Percentiles rank a stretch among this genome's conserved stretches.
phyloP scores from a whole-genome alignment of 2,329 filamentous ascomycete genomes.

The Chalara sp. region DNA sequence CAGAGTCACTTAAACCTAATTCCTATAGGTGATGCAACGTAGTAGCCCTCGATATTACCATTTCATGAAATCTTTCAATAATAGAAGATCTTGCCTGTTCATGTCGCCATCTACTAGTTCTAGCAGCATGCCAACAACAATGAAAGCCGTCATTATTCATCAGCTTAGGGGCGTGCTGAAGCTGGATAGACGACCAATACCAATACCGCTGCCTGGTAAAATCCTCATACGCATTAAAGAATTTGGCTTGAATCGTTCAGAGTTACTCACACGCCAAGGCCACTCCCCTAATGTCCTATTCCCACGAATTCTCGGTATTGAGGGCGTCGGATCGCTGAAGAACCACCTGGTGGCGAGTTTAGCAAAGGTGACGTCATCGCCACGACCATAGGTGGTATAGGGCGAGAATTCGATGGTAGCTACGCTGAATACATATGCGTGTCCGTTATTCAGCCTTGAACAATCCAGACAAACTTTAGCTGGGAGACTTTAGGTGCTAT shows the following conservation, averaged over 20 bases:
- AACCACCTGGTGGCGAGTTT: conserved; percentile 26
- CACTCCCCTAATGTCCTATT: conserved; percentile 13
- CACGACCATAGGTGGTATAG: conserved; percentile 43
- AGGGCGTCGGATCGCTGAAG: conserved; percentile 12
- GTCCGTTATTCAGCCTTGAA: conserved; percentile 32
- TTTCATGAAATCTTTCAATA: too few relatives aligned
- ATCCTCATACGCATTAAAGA: conserved; percentile 73
- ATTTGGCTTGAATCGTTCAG: conserved; percentile 81
- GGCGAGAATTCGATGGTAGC: conserved; percentile 38
- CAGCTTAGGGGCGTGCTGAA: conserved; percentile 13
- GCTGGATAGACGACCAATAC: conserved; percentile 11
- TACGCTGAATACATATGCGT: conserved; percentile 43
- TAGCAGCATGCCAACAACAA: conserved; percentile 2
- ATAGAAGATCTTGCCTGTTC: too few relatives aligned
- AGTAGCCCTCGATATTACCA: too few relatives aligned
- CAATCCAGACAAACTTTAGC: conserved; percentile 28
- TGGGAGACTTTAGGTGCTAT: conserved; percentile 39
- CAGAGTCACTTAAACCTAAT: too few relatives aligned
- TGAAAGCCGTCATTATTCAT: conserved; percentile 17
- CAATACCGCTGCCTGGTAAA: conserved; percentile 44
- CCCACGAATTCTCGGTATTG: conserved; percentile 18
- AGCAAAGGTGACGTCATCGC: conserved; percentile 34
- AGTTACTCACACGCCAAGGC: conserved; percentile 43
- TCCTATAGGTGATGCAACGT: too few relatives aligned
- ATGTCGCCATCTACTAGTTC: too few relatives aligned